Evolutionary conservation across 2,329 filamentous ascomycete species (phyloP), one percentile per base, ranked within the genome.

Genomic region (Fonsecaea pedrosoi): DNA sequence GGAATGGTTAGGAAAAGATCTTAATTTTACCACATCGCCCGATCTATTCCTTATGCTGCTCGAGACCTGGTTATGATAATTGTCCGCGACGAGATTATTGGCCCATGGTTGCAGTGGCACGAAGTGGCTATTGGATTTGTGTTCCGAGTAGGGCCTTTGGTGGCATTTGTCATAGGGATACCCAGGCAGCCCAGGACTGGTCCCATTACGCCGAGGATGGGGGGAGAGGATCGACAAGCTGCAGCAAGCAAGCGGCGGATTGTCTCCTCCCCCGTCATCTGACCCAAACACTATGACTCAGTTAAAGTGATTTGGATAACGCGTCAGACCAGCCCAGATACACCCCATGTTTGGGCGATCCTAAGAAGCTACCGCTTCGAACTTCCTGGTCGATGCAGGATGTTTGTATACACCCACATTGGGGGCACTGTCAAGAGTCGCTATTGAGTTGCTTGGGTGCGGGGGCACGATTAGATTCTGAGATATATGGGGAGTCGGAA

Each of bases 41-140:
- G 54, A 50, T 50, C 45, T 50, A 50, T 50, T 50, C 45, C 45
- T 8, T 25, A 50, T 50, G 45, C 6, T 54, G n/a, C 15, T 53
- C 37, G 48, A 56, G 54, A 15, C 63, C 45, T 35, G n/a, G 56
- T 60, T 21, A 35, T 50, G 63, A 50, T 57, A 57, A 42, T 65
- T 57, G 48, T 57, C 63, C 57, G 58, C 34, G 37, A 32, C n/a
- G 37, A 25, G 34, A 13, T 13, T 53, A 48, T 56, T 54, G 48
- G 18, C 18, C 53, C 13, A 4, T 38, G 25, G 25, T 25, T 25
- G 25, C 25, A 25, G 25, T 25, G 25, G 37, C 13, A 40, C 55
- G 18, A 18, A 8, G 55, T 38, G 18, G 34, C 30, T 58, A 38
- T 37, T 58, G 55, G 21, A 58, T 58, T 42, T 38, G 15, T 58